Conservation (phyloP, 345 rosid species). For the Eucalyptus cloeziana region DNA sequence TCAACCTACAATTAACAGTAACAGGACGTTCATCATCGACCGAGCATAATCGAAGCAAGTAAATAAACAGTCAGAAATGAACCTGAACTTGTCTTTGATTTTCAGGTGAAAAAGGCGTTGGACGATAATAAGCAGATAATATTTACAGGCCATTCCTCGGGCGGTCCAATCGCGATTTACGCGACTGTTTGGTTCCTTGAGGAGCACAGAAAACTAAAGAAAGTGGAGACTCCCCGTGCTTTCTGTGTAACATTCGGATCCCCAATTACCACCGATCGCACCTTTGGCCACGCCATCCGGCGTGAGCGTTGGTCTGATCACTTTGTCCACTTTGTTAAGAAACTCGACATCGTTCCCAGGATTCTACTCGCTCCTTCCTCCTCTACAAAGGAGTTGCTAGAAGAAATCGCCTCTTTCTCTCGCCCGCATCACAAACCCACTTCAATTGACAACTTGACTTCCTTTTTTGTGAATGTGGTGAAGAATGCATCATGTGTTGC, state of each 20-base stretch:
- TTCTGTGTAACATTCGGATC: constrained; percentile 38
- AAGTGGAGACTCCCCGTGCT: not conserved
- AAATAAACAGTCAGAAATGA: not conserved
- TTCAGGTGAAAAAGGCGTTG: constrained; percentile 35
- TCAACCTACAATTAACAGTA: not conserved
- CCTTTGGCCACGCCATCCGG: constrained; percentile 52
- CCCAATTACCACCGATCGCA: constrained; percentile 55
- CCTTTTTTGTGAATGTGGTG: constrained; percentile 16
- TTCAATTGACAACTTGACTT: not conserved
- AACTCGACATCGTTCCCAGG: constrained; percentile 65
- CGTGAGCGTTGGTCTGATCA: constrained; percentile 59
- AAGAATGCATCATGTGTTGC: constrained; percentile 42
- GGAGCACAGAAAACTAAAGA: not conserved
- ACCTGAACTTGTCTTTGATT: not conserved
- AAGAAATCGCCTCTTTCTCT: constrained; percentile 8
- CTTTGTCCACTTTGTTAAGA: constrained; percentile 53
- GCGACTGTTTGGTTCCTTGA: not conserved
- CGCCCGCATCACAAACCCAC: not conserved
- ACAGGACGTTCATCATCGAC: not conserved
- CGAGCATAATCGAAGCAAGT: not conserved
- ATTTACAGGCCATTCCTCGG: constrained; percentile 80
- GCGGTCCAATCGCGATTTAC: constrained; percentile 63
- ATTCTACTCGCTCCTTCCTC: constrained; percentile 44
- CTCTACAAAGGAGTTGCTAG: constrained; percentile 9
- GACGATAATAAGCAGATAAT: constrained; percentile 27